Base-by-base conservation (phyloP, 2,329 filamentous ascomycete species). In the Penicillium vulpinum region DNA sequence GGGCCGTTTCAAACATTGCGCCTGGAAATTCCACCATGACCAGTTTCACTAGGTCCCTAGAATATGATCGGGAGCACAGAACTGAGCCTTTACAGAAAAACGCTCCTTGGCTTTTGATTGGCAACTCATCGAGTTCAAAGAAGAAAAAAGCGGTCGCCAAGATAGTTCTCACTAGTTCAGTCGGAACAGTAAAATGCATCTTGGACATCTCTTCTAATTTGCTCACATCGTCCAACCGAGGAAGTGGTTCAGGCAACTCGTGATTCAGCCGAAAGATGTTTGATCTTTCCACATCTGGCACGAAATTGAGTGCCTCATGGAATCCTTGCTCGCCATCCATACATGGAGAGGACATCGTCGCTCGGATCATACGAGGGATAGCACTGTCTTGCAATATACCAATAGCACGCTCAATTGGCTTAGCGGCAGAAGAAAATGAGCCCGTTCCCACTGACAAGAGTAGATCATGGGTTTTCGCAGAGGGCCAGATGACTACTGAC, bases 381-480 rank as follows among this genome's bases (percentile, higher is more conserved):
- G 58, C 51, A n/a, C 53, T 36, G 9, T 60, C 50, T 5, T 22
- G 43, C 15, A 60, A 10, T 10, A 51, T 33, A 33, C 35, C n/a
- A 3, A 5, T 21, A 35, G n/a, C 16, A 8, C 13, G 8, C 4
- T 21, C 11, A 29, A 29, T 9, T 29, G 28, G n/a, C 46, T 41
- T 39, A 26, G 40, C 28, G n/a, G 6, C 21, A 36, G 57, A 44
- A 46, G 40, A 39, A 31, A 29, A 29, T 29, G 28, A 29, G 4
- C 60, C 63, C 0, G 66, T 68, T 15, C 66, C 64, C 5, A 68
- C 51, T 26, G 56, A 63, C 8, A 68, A 24, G 5, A 68, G 56
- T 2, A 68, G 54, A 56, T 64, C 60, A 29, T 29, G 33, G 29
- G 45, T 56, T 28, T 51, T 48, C 13, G 51, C 46, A 13, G 41